A percentile compares a stretch with the other conserved stretches of the same genome.
These are phyloP conservation scores for Thelephora ganbajun DNA, from an alignment of 768 basidiomycete species.

Conservation along the genomic window DNA sequence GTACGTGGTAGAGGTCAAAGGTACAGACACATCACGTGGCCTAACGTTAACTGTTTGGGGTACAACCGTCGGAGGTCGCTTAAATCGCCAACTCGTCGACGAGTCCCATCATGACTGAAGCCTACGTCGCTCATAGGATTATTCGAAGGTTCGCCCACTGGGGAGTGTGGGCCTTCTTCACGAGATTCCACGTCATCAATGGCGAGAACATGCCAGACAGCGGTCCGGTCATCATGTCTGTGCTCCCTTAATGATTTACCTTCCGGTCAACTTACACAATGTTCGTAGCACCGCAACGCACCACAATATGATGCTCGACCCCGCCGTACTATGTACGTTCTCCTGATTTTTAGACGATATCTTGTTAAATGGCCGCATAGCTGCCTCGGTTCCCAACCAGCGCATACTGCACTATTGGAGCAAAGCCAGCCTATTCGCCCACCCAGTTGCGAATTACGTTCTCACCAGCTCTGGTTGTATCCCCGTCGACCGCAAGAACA, in stretches of 20 bases:
- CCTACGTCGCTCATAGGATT: slow-evolving; percentile 45
- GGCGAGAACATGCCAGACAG: slow-evolving; percentile 76
- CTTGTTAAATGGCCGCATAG: slow-evolving; percentile 17
- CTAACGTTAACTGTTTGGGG: no score
- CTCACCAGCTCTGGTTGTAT: slow-evolving; percentile 91
- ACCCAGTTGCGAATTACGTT: slow-evolving; percentile 61
- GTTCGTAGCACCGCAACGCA: slow-evolving; percentile 62
- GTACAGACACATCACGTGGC: no score
- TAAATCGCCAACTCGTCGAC: background rate
- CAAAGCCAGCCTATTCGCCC: slow-evolving; percentile 77
- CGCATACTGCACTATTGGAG: slow-evolving; percentile 88
- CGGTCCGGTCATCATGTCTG: slow-evolving; percentile 90
- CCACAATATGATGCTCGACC: slow-evolving; percentile 94
- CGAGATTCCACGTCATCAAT: slow-evolving; percentile 74
- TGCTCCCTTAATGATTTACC: slow-evolving; percentile 8
- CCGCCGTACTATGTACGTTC: slow-evolving; percentile 60
- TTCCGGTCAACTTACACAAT: background rate
- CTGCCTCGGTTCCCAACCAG: slow-evolving; percentile 68
- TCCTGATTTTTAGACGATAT: background rate
- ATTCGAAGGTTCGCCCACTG: slow-evolving; percentile 58
- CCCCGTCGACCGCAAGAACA: slow-evolving; percentile 88
- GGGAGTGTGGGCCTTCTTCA: slow-evolving; percentile 80
- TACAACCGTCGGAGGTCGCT: no score
- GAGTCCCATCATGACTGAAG: slow-evolving; percentile 14
- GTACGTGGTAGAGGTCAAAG: no score